Percentiles rank a stretch among this genome's conserved stretches.
Evolutionary conservation across 768 basidiomycete genomes (phyloP).

Genomic region (Termitomyces titanicus): DNA sequence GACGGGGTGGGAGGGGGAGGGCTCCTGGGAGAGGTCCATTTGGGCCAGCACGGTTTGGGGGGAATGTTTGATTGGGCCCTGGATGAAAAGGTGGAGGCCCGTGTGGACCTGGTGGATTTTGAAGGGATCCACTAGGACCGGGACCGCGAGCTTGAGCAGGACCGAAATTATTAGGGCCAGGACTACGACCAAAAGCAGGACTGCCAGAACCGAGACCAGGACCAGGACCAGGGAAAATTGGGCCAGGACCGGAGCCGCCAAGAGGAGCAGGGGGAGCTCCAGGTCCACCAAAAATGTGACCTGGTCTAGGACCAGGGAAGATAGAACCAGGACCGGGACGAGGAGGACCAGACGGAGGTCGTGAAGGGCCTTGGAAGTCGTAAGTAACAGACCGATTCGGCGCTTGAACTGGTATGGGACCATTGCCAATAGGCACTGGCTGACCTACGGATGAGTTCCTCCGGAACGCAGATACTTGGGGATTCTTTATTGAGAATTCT

Average conservation of each 20-base stretch:
- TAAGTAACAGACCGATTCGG: conserved; percentile 2
- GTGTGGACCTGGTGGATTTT: conserved; percentile 2
- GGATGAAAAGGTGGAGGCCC: conserved; percentile 18
- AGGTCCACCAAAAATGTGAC: not conserved
- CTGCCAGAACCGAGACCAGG: not conserved
- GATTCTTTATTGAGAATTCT: conserved; percentile 21
- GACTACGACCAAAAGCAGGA: not conserved
- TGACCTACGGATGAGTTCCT: conserved; percentile 23
- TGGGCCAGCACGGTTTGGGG: conserved; percentile 14
- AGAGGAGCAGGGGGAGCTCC: not conserved
- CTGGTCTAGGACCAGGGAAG: not conserved
- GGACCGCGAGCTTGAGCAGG: conserved; percentile 12
- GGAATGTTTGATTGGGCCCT: conserved; percentile 11
- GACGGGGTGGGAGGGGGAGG: conserved; percentile 26
- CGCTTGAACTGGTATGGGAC: conserved; percentile 1
- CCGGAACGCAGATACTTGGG: conserved; percentile 17
- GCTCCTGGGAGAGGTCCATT: conserved; percentile 11
- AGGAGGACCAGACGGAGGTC: not conserved
- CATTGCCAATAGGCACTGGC: conserved; percentile 25
- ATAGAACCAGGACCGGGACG: conserved; percentile 2
- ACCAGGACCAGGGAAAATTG: not conserved
- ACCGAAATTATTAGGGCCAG: not conserved
- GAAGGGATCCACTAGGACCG: conserved; percentile 8
- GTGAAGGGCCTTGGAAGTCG: not conserved
- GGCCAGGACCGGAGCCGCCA: conserved; percentile 1